phyloP scores from a whole-genome alignment of 2,329 filamentous ascomycete species.

The Neobulgaria alba region DNA sequence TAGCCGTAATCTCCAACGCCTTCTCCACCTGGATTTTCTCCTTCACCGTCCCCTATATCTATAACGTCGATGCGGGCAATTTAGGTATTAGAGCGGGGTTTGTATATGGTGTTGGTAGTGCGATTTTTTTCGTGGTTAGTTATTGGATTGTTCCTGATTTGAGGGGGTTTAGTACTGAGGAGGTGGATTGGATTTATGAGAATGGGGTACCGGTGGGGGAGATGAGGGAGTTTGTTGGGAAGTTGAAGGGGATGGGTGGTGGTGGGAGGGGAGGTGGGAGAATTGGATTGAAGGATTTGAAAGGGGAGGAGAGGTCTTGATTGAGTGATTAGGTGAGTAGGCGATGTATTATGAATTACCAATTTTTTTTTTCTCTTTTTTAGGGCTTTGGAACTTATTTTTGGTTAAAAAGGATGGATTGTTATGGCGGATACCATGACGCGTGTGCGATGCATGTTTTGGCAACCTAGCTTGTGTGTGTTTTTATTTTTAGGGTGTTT shows the following conservation, averaged over 20 bases:
- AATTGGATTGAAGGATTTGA: background rate
- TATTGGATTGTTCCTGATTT: conserved; percentile 45
- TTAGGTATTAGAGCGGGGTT: conserved; percentile 34
- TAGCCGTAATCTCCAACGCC: conserved; percentile 11
- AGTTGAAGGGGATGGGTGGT: conserved; percentile 1
- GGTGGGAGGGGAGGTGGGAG: background rate
- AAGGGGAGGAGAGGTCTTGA: too few relatives aligned
- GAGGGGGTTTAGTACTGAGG: conserved; percentile 37
- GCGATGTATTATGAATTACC: too few relatives aligned
- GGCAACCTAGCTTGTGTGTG: too few relatives aligned
- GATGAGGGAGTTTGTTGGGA: conserved; percentile 6
- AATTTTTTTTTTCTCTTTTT: too few relatives aligned
- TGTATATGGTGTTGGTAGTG: conserved; percentile 32
- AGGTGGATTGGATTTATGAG: conserved; percentile 35
- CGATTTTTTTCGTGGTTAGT: conserved; percentile 30
- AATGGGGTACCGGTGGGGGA: conserved; percentile 6
- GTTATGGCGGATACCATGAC: too few relatives aligned
- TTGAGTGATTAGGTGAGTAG: too few relatives aligned
- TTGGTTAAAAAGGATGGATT: too few relatives aligned
- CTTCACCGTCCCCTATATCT: conserved; percentile 33
- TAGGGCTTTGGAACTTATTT: too few relatives aligned
- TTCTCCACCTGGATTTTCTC: conserved; percentile 21
- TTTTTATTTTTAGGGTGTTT: too few relatives aligned
- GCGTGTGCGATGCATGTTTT: too few relatives aligned
- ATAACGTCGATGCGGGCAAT: conserved; percentile 33